Base-by-base conservation (phyloP, 2,329 filamentous ascomycete species). In the Shiraia sp. region DNA sequence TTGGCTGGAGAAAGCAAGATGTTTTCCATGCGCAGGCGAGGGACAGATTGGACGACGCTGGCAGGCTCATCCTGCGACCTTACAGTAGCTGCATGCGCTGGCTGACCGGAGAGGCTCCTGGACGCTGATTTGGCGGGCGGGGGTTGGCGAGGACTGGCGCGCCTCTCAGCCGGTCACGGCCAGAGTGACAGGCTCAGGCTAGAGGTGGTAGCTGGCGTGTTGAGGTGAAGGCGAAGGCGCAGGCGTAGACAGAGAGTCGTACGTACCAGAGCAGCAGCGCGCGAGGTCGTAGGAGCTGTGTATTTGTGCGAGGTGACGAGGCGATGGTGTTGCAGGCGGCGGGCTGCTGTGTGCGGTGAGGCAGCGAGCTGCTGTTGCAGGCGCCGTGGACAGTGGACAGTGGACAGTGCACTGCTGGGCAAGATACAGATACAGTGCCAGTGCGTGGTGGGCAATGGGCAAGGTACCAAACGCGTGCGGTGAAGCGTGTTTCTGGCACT, bases 401-500 rank as follows among this genome's bases (percentile, higher is more conserved):
- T 24, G 35, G 17, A 31, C 46, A 46, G 38, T 17, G 33, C 46
- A 45, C 39, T 12, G 36, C 16, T 33, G 32, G 40, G 46, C 40
- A 42, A 33, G 39, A 47, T n/a, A n/a, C n/a, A n/a, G n/a, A n/a
- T n/a, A n/a, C n/a, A n/a, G n/a, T n/a, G n/a, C n/a, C n/a, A n/a
- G n/a, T n/a, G n/a, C n/a, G n/a, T n/a, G 39, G 32, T 42, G 33
- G 36, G 35, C 32, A 37, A 39, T 42, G 52, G 49, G 53, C 49
- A 49, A 53, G 48, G 49, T 43, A 51, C 56, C 15, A 29, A 47
- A 57, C 57, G 59, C 54, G 54, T 59, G 51, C 48, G 42, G 47
- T 45, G 52, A 49, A 56, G 61, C 59, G 59, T 64, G 63, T 63
- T 66, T 60, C 60, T 64, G 59, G n/a, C n/a, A n/a, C n/a, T n/a